phyloP scores from a whole-genome alignment of 495 filamentous ascomycete genomes.

The Trichoderma gamsii region DNA sequence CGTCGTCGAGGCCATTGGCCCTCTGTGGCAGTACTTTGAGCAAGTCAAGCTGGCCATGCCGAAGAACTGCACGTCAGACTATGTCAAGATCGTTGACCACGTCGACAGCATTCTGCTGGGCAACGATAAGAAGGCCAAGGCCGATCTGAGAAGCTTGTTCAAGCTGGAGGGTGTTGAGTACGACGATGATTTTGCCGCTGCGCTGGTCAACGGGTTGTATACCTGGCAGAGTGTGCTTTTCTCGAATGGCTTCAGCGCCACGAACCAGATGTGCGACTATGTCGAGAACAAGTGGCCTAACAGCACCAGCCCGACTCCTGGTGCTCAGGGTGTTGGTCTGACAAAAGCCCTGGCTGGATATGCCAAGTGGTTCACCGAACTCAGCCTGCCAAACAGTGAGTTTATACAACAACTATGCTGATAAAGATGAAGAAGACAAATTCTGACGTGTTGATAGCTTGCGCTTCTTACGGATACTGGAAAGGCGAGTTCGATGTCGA shows the following conservation, averaged over 20 bases:
- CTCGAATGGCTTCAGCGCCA: conserved; percentile 33
- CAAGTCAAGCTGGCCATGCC: conserved; percentile 59
- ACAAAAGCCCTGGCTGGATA: conserved; percentile 50
- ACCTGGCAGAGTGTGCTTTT: conserved; percentile 42
- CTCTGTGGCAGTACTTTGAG: conserved; percentile 63
- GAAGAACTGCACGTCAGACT: conserved; percentile 56
- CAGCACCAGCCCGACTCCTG: not conserved
- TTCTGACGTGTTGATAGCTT: conserved; percentile 13
- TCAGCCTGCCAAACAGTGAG: conserved; percentile 15
- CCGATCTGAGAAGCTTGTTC: conserved; percentile 53
- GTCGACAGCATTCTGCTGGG: conserved; percentile 44
- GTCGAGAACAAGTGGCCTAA: conserved; percentile 29
- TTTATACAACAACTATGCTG: not conserved
- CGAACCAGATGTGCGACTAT: conserved; percentile 49
- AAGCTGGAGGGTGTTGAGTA: conserved; percentile 42
- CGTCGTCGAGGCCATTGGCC: conserved; percentile 55
- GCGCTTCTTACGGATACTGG: conserved; percentile 44
- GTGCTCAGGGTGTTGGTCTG: conserved; percentile 43
- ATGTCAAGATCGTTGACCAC: conserved; percentile 50
- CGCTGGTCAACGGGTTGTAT: conserved; percentile 51
- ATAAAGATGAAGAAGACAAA: not conserved
- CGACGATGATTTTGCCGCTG: conserved; percentile 53
- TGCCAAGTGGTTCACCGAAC: conserved; percentile 45
- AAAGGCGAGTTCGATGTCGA: conserved; percentile 37
- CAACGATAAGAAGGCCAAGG: conserved; percentile 40